A percentile compares a stretch with the other conserved stretches of the same genome.
These are phyloP conservation scores for Colletotrichum trifolii DNA, from an alignment of 2,329 filamentous ascomycete genomes.

Conservation along the genomic window DNA sequence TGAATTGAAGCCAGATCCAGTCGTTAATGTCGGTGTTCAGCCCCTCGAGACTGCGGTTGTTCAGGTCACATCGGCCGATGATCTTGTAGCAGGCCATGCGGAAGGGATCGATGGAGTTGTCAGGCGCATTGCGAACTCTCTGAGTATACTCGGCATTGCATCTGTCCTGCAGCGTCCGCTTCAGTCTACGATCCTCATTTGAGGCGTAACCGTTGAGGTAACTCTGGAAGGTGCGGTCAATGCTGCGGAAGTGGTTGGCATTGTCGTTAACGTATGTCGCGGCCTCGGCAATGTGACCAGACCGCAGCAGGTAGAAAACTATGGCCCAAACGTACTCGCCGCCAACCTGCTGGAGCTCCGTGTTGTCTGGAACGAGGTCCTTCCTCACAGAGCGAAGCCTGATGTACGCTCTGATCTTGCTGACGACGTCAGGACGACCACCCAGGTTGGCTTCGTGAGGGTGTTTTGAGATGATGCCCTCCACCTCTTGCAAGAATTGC, in stretches of 20 bases:
- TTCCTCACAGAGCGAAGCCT: slow-evolving; percentile 82
- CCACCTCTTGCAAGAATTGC: slow-evolving; percentile 82
- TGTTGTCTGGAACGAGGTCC: slow-evolving; percentile 84
- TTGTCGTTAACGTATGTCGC: slow-evolving; percentile 86
- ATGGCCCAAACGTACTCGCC: slow-evolving; percentile 94
- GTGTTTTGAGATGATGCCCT: slow-evolving; percentile 81
- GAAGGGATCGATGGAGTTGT: slow-evolving; percentile 92
- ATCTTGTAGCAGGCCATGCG: slow-evolving; percentile 98
- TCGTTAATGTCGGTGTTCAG: slow-evolving; percentile 74
- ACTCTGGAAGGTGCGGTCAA: slow-evolving; percentile 88
- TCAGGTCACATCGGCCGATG: slow-evolving; percentile 81
- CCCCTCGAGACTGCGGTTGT: slow-evolving; percentile 71
- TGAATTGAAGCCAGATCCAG: slow-evolving; percentile 79
- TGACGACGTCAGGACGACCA: slow-evolving; percentile 86
- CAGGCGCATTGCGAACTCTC: slow-evolving; percentile 83
- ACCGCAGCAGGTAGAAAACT: slow-evolving; percentile 89
- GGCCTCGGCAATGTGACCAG: slow-evolving; percentile 86
- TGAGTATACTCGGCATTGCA: slow-evolving; percentile 93
- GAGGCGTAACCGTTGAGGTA: slow-evolving; percentile 89
- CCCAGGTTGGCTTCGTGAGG: slow-evolving; percentile 90
- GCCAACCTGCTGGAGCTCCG: slow-evolving; percentile 81
- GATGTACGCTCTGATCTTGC: slow-evolving; percentile 93
- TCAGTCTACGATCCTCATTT: slow-evolving; percentile 80
- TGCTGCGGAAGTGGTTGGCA: slow-evolving; percentile 83
- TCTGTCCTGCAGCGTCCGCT: slow-evolving; percentile 82